Base-by-base conservation (phyloP, 345 rosid genomes). In the rapeseed (Brassica napus) region DNA sequence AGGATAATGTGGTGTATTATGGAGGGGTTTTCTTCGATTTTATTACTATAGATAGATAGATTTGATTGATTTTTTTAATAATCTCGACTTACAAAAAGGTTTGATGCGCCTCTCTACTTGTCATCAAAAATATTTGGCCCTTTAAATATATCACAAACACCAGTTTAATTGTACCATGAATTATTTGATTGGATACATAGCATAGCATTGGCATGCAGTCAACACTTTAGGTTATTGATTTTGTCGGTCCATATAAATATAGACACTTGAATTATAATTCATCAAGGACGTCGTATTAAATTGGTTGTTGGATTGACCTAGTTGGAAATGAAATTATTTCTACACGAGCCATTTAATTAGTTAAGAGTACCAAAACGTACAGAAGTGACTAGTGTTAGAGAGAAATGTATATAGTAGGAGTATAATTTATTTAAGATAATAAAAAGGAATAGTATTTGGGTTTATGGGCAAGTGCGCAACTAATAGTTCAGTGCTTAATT, bases 401-500 rank as follows among this genome's bases (percentile, higher is more conserved):
- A 35, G 39, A 35, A 35, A 35, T 6, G 9, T 35, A 35, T 35
- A 35, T 0, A 26, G 4, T 26, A 26, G 28, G 67, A 32, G 2
- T 64, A 39, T 44, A 1, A 21, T 11, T 60, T 61, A 60, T 52
- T 23, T 7, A 63, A 23, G 34, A 71, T 34, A 35, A 55, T 26
- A 35, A 54, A 70, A 65, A 60, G 35, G 28, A 30, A 35, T 64
- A 32, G 72, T 24, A 66, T 9, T 15, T 66, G 42, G 35, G 74
- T 73, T 79, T 79, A 79, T 79, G 66, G 82, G 79, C 68, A 79
- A 74, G 71, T 52, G 79, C 37, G 60, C 75, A 79, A 69, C 70
- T 79, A 79, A 69, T 79, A 74, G 79, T 66, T 69, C 82, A 79
- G 66, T 74, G 82, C 75, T 79, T 79, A 39, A 54, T 79, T 79